Evolutionary conservation across 371 early-diverging fungal genomes (phyloP), one percentile per base, ranked within the genome.

Genomic region (Mortierella sp.): DNA sequence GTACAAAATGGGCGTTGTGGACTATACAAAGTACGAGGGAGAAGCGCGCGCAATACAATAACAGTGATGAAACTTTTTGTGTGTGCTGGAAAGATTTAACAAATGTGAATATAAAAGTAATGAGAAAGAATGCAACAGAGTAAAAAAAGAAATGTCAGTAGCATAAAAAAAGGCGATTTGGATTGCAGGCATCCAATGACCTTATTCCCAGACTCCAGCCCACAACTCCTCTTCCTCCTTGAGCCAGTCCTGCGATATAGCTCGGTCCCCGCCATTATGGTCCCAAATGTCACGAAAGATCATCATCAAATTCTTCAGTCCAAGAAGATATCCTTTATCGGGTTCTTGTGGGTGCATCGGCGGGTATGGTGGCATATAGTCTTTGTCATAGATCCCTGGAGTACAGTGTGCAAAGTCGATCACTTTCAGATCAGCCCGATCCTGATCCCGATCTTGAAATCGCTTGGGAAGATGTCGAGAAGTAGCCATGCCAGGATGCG

Each of bases 351-450:
- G 83, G n/a, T 91, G 90, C 66, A 87, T 87, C 0, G 94, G 95
- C 15, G 93, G 94, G 69, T 85, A 93, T 7, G 88, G 81, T 34
- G 81, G 81, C 66, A 71, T 67, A n/a, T 19, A 49, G 17, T 65
- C 75, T 53, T 75, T 58, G 32, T 75, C 75, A 34, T 56, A 80
- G 34, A 71, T 71, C 26, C 81, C 81, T 2, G 81, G 53, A 1
- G 89, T 87, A 66, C 95, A 96, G 70, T 96, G 92, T 3, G 97
- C 96, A 84, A 98, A 98, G 71, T 98, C 98, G 70, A 98, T 97
- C 81, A 97, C 95, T 55, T 94, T 91, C 12, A 98, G 84, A 72
- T 94, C 93, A n/a, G 94, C 90, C 45, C 88, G 47, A 47, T n/a
- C 47, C 76, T 12, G 69, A 53, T 23, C n/a, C n/a, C 68, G 60